These are phyloP conservation scores for Blastomyces parvus DNA, from an alignment of 2,329 filamentous ascomycete genomes.

Conservation along the genomic window DNA sequence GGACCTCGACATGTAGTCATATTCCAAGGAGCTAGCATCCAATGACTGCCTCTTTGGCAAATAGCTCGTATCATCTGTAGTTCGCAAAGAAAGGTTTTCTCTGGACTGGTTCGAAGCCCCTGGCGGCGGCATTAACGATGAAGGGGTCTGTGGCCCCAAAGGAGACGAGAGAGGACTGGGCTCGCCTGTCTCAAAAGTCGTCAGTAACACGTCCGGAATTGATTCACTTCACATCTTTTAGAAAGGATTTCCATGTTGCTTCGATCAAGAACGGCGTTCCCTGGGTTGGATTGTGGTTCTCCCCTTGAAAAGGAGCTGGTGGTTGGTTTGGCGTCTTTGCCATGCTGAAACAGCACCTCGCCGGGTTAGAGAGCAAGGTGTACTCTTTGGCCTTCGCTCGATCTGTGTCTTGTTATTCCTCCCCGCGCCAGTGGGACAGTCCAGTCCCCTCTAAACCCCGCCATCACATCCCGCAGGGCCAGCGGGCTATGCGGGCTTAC, in stretches of 20 bases:
- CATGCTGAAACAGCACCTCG: neutral
- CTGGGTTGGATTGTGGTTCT: neutral
- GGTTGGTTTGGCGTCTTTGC: too few species aligned
- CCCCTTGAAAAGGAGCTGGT: neutral
- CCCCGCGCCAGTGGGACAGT: neutral
- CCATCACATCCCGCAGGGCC: neutral
- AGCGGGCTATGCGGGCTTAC: neutral
- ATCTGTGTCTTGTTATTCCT: neutral
- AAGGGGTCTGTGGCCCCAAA: conserved; percentile 28
- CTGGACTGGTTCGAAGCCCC: conserved; percentile 43
- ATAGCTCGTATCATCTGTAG: conserved; percentile 49
- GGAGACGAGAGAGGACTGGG: conserved; percentile 34
- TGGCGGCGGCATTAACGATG: conserved; percentile 26
- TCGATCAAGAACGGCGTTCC: neutral
- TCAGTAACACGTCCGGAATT: conserved; percentile 4
- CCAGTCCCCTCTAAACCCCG: neutral
- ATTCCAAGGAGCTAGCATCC: conserved; percentile 58
- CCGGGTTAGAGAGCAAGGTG: neutral
- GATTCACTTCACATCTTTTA: neutral
- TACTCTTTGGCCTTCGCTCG: neutral
- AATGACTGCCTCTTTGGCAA: conserved; percentile 64
- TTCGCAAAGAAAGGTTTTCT: conserved; percentile 38
- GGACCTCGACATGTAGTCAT: conserved; percentile 66
- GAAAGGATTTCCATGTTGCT: neutral
- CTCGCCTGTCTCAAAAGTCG: conserved; percentile 24